These are phyloP conservation scores for Aureobasidium leucospermi DNA, from an alignment of 2,329 filamentous ascomycete species.

Conservation along the genomic window DNA sequence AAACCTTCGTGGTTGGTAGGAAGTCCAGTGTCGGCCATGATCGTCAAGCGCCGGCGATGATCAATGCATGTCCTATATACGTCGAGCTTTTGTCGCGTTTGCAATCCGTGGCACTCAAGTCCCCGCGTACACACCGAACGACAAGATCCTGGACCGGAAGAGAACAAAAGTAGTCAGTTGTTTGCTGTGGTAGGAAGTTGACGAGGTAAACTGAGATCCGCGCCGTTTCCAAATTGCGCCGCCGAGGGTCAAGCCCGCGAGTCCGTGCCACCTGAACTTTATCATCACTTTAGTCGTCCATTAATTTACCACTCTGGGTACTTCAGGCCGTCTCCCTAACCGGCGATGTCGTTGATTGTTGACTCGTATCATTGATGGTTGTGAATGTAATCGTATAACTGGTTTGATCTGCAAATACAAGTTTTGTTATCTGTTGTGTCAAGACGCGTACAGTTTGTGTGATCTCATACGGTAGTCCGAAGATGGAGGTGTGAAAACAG, in stretches of 20 bases:
- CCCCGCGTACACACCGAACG: background rate
- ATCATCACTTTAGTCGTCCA: background rate
- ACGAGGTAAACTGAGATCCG: background rate
- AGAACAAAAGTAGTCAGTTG: background rate
- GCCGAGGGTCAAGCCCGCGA: background rate
- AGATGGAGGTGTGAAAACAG: too few relatives aligned
- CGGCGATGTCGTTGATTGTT: too few relatives aligned
- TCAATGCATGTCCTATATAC: constrained; percentile 7
- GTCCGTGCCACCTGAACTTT: constrained; percentile 2
- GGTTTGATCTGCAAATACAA: too few relatives aligned
- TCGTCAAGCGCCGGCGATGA: constrained; percentile 8
- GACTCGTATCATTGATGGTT: too few relatives aligned
- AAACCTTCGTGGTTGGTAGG: background rate
- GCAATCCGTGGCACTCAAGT: background rate
- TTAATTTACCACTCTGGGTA: background rate
- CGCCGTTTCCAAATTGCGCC: constrained; percentile 8
- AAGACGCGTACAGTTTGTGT: too few relatives aligned
- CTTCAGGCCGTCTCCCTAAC: too few relatives aligned
- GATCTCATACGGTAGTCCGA: too few relatives aligned
- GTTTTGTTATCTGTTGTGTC: too few relatives aligned
- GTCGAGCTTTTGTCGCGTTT: background rate
- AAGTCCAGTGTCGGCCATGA: constrained; percentile 12
- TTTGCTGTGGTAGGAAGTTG: constrained; percentile 1
- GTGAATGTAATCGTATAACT: too few relatives aligned
- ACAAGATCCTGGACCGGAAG: background rate